Base-by-base conservation (phyloP, 257 asterid species). In the Penstemon barbatus region DNA sequence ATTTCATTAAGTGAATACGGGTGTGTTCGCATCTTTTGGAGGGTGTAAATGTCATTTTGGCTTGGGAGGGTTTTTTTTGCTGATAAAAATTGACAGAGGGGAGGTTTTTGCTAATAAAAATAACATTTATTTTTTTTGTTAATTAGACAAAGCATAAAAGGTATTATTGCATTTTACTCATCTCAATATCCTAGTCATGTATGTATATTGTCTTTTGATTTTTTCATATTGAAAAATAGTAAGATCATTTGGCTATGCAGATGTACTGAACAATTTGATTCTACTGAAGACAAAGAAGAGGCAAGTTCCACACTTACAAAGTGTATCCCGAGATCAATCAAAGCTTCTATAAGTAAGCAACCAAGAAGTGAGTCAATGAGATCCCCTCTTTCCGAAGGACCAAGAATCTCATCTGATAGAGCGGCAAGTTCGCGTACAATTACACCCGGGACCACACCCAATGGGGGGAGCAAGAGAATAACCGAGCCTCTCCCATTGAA, bases 281-380 rank as follows among this genome's bases (percentile, higher is more conserved):
- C 89, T 25, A 78, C 52, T 3, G 91, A 83, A 68, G 88, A 85
- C 57, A 74, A 69, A 75, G 89, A 85, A 73, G 95, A 78, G 44
- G 73, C 74, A 38, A 78, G 61, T 62, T 77, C 86, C 6, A 74
- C 83, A 15, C 84, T 81, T 8, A 55, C 86, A 5, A 91, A 87
- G 83, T 94, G 99, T 85, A 87, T 91, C 71, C 98, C 98, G 0
- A 74, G 82, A 69, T 81, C 98, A 18, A 86, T 94, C 56, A 94
- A 80, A 82, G 83, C 82, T n/a, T 83, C 99, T 8, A 71, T 86
- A 61, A 82, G 69, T 56, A 89, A 81, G 86, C 97, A 94, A 66
- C 86, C 98, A 49, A 89, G 86, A 80, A 82, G 91, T 19, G 98
- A 89, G 70, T 84, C 98, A 37, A 83, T 84, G 97, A 86, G 95